A percentile compares a stretch with the other conserved stretches of the same genome.
Evolutionary conservation across 495 filamentous ascomycete species (phyloP).

Genomic region (Lichenothelia convexa): DNA sequence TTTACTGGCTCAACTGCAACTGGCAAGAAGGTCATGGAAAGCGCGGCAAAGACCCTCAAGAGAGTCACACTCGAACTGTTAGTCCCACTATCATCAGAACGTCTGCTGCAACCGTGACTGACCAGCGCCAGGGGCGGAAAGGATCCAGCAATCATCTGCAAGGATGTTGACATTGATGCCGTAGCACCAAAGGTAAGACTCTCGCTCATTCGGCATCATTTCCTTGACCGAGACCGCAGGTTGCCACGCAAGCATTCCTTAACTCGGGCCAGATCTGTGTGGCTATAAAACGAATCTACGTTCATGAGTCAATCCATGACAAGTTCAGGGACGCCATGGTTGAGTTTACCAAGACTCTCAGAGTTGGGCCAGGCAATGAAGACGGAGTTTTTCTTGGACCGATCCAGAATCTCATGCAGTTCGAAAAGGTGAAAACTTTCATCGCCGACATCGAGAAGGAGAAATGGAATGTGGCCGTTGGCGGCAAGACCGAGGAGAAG

Average conservation of each 20-base stretch:
- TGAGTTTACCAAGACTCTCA: constrained; percentile 32
- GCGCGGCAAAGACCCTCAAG: constrained; percentile 13
- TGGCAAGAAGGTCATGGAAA: constrained; percentile 20
- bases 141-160: constrained; percentile 45
- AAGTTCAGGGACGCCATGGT: constrained; percentile 37
- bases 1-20: constrained; percentile 19
- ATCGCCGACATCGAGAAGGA: constrained; percentile 25
- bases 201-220: background rate
- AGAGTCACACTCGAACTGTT: constrained; percentile 33
- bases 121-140: constrained; percentile 40
- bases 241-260: constrained; percentile 37
- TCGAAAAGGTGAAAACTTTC: constrained; percentile 25
- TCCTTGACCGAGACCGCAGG: constrained; percentile 18
- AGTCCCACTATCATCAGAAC: constrained; percentile 1
- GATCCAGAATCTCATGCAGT: constrained; percentile 38
- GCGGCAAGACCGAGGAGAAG: constrained; percentile 21
- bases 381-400: constrained; percentile 20
- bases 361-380: constrained; percentile 16
- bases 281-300: constrained; percentile 46
- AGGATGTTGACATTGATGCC: constrained; percentile 45
- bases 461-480: constrained; percentile 25
- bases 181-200: constrained; percentile 24
- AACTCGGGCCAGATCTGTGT: constrained; percentile 44
- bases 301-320: constrained; percentile 50
- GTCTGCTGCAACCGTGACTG: constrained; percentile 8